Evolutionary conservation across 495 filamentous ascomycete genomes (phyloP).

Genomic region (Penicillium simplicissimum): DNA sequence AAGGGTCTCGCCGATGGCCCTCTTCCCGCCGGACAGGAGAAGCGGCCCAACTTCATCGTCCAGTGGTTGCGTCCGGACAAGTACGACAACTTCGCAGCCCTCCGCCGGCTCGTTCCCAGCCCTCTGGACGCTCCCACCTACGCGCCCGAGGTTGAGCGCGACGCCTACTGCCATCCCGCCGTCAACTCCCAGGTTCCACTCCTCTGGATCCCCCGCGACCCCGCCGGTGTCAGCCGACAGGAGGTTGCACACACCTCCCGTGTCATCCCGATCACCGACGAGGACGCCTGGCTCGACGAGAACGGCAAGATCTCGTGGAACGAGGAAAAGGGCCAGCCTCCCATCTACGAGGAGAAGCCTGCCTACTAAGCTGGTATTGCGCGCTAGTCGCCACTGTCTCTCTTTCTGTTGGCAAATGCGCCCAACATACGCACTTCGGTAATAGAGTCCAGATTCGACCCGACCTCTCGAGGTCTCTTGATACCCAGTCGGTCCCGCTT

Average conservation of each 20-base stretch:
- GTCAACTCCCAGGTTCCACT: slow-evolving; percentile 64
- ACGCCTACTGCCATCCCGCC: slow-evolving; percentile 79
- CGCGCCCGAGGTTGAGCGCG: slow-evolving; percentile 55
- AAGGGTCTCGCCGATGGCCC: slow-evolving; percentile 32
- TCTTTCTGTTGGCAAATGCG: not conserved
- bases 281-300: slow-evolving; percentile 77
- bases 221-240: slow-evolving; percentile 71
- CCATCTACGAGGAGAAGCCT: slow-evolving; percentile 75
- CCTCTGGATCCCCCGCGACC: slow-evolving; percentile 83
- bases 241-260: slow-evolving; percentile 71
- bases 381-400: not conserved
- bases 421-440: not conserved
- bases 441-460: not conserved
- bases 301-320: slow-evolving; percentile 81
- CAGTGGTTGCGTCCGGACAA: slow-evolving; percentile 80
- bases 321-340: slow-evolving; percentile 66
- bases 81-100: slow-evolving; percentile 67
- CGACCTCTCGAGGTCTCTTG: slow-evolving; percentile 21
- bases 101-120: slow-evolving; percentile 72
- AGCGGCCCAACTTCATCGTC: slow-evolving; percentile 55
- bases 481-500: slow-evolving; percentile 23
- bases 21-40: slow-evolving; percentile 40
- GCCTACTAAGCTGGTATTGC: slow-evolving; percentile 41
- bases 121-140: slow-evolving; percentile 54
- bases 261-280: slow-evolving; percentile 79